Evolutionary conservation across 1,284 basidiomycete species (phyloP), one percentile per base, ranked within the genome.

Genomic region (Ceratobasidium sp.): DNA sequence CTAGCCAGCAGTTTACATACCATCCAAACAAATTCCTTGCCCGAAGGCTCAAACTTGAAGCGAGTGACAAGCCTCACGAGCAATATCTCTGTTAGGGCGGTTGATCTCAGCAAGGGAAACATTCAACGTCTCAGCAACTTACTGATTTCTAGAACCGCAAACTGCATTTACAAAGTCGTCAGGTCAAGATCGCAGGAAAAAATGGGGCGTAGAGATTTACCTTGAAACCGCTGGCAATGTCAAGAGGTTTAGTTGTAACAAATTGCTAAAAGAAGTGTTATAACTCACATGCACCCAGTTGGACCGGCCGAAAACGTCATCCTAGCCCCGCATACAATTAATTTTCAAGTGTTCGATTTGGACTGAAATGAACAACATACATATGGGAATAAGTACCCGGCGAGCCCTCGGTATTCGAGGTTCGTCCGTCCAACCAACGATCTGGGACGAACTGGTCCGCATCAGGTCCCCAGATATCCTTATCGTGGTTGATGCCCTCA

Each of bases 221-320:
- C 54, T 58, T 58, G 29, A 58, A 58, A 11, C 54, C 54, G 34
- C 54, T 58, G 29, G 29, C 14, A 34, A 58, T 6, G 34, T 58
- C 19, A 27, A 29, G 14, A 1, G 24, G 11, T 6, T 19, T 58
- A 27, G 29, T 11, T 34, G 34, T 19, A 31, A 16, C 29, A 8
- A 16, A 34, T 16, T 19, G 14, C 5, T 11, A 58, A 29, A 58
- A 29, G 29, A 14, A 34, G 14, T 58, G 34, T 34, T 5, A 51
- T 7, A 16, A 66, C 64, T 31, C 39, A 54, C 64, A 66, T 66
- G 64, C 64, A 66, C 29, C 49, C 48, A 6, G 29, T 48, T 22
- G 48, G 27, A 34, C 64, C 64, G 24, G 64, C 64, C 11, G 48
- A 48, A 37, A 66, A 66, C 29, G 64, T 37, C 64, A 66, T 66